phyloP scores from a whole-genome alignment of 1,284 basidiomycete genomes.

The Heterobasidion parviporum region DNA sequence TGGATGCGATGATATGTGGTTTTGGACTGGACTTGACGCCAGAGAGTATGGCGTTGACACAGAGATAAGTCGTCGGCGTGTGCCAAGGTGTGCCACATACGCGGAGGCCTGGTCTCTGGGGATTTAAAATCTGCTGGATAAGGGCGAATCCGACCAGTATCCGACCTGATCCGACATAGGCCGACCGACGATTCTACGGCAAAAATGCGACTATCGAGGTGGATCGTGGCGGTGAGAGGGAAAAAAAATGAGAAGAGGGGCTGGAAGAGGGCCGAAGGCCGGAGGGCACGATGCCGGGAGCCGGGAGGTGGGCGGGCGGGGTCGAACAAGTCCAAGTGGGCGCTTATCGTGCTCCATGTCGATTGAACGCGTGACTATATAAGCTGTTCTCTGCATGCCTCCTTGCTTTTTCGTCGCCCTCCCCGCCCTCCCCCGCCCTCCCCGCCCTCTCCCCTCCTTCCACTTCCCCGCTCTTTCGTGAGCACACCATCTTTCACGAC shows the following conservation, averaged over 20 bases:
- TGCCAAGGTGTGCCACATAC: too few species aligned
- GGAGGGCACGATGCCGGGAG: not conserved
- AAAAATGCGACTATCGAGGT: too few species aligned
- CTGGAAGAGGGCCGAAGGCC: not conserved
- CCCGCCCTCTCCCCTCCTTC: not conserved
- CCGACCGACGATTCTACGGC: too few species aligned
- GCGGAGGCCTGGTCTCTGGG: too few species aligned
- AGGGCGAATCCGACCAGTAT: not conserved
- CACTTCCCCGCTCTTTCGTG: not conserved
- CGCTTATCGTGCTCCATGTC: not conserved
- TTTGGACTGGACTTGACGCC: too few species aligned
- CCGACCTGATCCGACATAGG: too few species aligned
- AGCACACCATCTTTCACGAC: slow-evolving; percentile 1
- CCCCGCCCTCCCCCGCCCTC: too few species aligned
- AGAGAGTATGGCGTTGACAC: not conserved
- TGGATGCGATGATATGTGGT: too few species aligned
- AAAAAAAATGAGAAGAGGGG: not conserved
- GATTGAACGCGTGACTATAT: not conserved
- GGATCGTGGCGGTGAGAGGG: too few species aligned
- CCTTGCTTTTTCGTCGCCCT: not conserved
- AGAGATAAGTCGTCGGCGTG: not conserved
- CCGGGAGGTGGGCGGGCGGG: too few species aligned
- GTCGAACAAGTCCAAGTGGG: too few species aligned
- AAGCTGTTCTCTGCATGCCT: not conserved
- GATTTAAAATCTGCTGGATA: not conserved